Conservation (phyloP, 176 grass and related monocot genomes). For the Hsuehochloa calcarea region DNA sequence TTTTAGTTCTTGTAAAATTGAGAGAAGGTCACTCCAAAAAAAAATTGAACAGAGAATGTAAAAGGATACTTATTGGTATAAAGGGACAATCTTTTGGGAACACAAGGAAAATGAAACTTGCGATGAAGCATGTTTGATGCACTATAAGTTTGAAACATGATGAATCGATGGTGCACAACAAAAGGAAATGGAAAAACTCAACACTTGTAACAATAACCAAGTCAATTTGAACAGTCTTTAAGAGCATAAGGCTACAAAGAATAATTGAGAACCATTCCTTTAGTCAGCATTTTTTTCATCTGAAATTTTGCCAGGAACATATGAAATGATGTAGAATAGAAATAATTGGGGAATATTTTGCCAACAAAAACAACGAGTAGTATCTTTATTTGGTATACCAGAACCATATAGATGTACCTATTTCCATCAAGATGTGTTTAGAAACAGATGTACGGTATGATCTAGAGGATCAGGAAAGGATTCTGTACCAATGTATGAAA, state of each 20-base stretch:
- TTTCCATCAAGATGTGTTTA: background rate
- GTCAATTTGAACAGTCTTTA: background rate
- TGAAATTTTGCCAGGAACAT: background rate
- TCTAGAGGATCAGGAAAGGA: background rate
- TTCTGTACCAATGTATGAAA: background rate
- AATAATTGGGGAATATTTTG: background rate
- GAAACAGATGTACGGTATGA: background rate
- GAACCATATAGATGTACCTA: background rate
- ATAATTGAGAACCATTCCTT: background rate
- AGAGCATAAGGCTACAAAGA: background rate
- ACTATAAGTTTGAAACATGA: background rate
- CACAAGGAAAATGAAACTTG: background rate
- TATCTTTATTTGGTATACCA: background rate
- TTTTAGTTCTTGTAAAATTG: conserved; percentile 8
- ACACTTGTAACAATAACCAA: background rate
- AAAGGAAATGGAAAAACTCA: background rate
- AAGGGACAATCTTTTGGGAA: background rate
- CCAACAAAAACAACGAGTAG: background rate
- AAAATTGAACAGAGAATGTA: background rate
- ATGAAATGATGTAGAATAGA: background rate
- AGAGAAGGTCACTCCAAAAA: background rate
- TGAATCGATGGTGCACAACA: background rate
- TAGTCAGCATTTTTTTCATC: background rate
- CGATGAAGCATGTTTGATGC: conserved; percentile 13
- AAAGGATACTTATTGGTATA: background rate